A percentile compares a stretch with the other conserved stretches of the same genome.
Evolutionary conservation across 2,329 filamentous ascomycete genomes (phyloP).

Genomic region (Paraconiothyrium sp.): DNA sequence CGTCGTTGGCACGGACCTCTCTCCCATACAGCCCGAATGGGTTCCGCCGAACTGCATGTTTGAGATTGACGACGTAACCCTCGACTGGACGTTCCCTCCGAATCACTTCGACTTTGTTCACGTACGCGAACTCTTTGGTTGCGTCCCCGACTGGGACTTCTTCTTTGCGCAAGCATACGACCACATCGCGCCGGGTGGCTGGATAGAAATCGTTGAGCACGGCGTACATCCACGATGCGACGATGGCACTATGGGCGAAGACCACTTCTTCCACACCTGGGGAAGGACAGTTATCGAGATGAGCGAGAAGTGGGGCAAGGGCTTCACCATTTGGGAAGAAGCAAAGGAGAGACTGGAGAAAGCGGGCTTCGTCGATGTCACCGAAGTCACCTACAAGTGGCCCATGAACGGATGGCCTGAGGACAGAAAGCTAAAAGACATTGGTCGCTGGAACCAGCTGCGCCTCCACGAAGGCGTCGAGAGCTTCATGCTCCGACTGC

Average conservation of each 20-base stretch:
- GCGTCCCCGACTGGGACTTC: constrained; percentile 57
- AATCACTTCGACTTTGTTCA: constrained; percentile 57
- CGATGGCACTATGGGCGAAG: constrained; percentile 51
- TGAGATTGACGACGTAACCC: constrained; percentile 58
- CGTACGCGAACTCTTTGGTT: constrained; percentile 57
- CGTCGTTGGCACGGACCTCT: constrained; percentile 58
- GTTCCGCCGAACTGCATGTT: constrained; percentile 59
- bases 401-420: constrained; percentile 48
- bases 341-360: constrained; percentile 41
- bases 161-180: constrained; percentile 50
- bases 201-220: constrained; percentile 56
- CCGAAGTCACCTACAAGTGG: constrained; percentile 45
- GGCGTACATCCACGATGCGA: constrained; percentile 51
- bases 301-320: constrained; percentile 51
- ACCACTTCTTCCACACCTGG: constrained; percentile 50
- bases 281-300: constrained; percentile 45
- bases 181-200: constrained; percentile 54
- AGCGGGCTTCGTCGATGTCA: constrained; percentile 49
- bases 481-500: constrained; percentile 48
- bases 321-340: constrained; percentile 48
- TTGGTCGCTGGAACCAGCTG: constrained; percentile 50
- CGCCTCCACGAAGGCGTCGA: constrained; percentile 49
- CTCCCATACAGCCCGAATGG: constrained; percentile 60
- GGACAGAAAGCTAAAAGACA: constrained; percentile 45
- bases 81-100: constrained; percentile 52